A percentile compares a stretch with the other conserved stretches of the same genome.
Evolutionary conservation across 306 rosid genomes (phyloP).

Genomic region (Quillaja saponaria): DNA sequence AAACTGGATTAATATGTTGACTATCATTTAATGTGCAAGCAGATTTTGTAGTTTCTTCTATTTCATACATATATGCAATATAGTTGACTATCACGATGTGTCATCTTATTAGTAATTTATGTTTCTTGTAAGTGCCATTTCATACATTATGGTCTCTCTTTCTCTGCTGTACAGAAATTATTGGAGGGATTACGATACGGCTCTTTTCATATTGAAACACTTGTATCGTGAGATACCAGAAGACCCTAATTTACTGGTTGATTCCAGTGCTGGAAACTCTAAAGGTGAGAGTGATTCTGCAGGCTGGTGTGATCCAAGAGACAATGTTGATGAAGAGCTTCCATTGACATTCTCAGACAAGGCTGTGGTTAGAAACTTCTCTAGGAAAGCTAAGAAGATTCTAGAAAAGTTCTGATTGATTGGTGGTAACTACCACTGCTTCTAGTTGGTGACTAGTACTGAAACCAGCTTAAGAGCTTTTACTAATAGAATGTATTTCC

Average conservation of each 20-base stretch:
- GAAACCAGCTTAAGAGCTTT: neutral
- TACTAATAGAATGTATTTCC: too few relatives aligned
- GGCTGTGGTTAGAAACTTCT: slow-evolving; percentile 48
- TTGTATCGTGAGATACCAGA: slow-evolving; percentile 64
- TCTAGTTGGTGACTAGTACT: slow-evolving; percentile 10
- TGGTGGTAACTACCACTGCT: neutral
- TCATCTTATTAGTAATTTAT: too few relatives aligned
- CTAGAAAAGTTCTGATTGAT: slow-evolving; percentile 21
- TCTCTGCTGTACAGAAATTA: slow-evolving; percentile 65
- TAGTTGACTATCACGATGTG: too few relatives aligned
- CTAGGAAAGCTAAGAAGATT: slow-evolving; percentile 53
- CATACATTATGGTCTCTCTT: neutral
- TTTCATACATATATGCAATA: too few relatives aligned
- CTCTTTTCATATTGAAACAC: slow-evolving; percentile 82
- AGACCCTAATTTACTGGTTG: slow-evolving; percentile 37
- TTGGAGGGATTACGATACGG: slow-evolving; percentile 95
- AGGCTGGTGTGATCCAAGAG: slow-evolving; percentile 53
- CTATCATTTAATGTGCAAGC: too few relatives aligned
- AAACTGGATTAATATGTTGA: too few relatives aligned
- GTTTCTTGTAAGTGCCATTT: too few relatives aligned
- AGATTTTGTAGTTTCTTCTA: too few relatives aligned
- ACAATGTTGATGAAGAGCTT: slow-evolving; percentile 65
- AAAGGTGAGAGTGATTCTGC: slow-evolving; percentile 36
- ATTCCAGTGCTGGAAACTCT: slow-evolving; percentile 30
- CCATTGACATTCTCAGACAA: slow-evolving; percentile 77